These are phyloP conservation scores for Syzygium jambos DNA, from an alignment of 345 rosid species.

Conservation along the genomic window DNA sequence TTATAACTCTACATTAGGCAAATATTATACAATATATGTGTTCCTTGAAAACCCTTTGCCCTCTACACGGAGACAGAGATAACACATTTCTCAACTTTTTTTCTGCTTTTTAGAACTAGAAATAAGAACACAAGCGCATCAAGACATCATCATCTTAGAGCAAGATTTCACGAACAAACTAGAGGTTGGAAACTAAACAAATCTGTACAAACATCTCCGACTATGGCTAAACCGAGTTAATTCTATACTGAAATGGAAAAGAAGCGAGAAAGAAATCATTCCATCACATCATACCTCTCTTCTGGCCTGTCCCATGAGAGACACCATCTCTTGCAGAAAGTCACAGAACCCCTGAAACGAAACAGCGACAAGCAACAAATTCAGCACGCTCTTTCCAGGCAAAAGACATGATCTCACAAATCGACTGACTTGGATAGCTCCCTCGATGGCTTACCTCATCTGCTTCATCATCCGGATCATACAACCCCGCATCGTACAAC, in stretches of 20 bases:
- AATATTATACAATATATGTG: background rate
- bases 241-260: background rate
- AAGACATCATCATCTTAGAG: background rate
- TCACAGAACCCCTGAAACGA: slow-evolving; percentile 40
- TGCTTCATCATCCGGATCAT: slow-evolving; percentile 32
- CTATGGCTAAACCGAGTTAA: background rate
- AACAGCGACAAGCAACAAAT: background rate
- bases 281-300: slow-evolving; percentile 18
- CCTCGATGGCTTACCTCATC: slow-evolving; percentile 26
- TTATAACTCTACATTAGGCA: background rate
- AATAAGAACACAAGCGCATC: background rate
- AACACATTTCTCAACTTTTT: background rate
- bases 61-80: background rate
- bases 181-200: background rate
- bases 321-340: slow-evolving; percentile 40
- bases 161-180: background rate
- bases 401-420: background rate
- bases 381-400: background rate
- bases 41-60: background rate
- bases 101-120: background rate
- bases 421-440: background rate
- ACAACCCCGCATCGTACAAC: slow-evolving; percentile 38
- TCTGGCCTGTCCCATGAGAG: slow-evolving; percentile 33
- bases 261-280: background rate
- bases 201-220: background rate